Percentiles rank a stretch among this genome's conserved stretches.
These are phyloP conservation scores for Rhododendron vialii DNA, from an alignment of 148 eudicot species.

Conservation along the genomic window DNA sequence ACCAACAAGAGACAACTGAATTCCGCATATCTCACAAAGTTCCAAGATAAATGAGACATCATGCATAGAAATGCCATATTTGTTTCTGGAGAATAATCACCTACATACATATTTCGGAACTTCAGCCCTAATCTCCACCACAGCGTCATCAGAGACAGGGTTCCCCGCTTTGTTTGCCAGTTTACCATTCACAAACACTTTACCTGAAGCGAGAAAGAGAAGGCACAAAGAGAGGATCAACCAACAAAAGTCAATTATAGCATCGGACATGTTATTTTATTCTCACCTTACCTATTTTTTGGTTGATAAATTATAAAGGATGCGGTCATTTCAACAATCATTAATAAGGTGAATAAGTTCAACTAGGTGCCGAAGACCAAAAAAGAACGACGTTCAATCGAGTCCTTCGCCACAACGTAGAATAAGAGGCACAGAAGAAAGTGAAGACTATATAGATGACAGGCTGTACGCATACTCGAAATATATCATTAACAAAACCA, in stretches of 20 bases:
- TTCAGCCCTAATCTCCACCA: slow-evolving; percentile 92
- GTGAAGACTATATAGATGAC: neutral
- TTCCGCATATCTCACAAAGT: neutral
- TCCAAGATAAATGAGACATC: neutral
- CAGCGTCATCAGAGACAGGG: slow-evolving; percentile 78
- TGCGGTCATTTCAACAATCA: neutral
- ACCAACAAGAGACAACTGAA: slow-evolving; percentile 12
- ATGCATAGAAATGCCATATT: neutral
- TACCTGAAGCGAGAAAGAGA: slow-evolving; percentile 41
- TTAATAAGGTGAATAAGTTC: neutral
- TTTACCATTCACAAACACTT: slow-evolving; percentile 87
- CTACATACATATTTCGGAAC: slow-evolving; percentile 99
- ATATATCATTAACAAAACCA: neutral
- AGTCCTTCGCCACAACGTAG: neutral
- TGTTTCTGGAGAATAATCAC: slow-evolving; percentile 62
- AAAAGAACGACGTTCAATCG: neutral
- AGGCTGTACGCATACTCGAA: neutral
- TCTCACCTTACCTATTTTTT: neutral
- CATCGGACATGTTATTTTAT: neutral
- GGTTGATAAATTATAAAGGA: neutral
- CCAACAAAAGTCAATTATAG: neutral
- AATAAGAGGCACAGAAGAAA: neutral
- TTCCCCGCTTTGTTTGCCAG: slow-evolving; percentile 81
- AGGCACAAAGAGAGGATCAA: neutral
- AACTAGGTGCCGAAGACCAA: neutral